These are phyloP conservation scores for Penicillium sp. DNA, from an alignment of 2,329 filamentous ascomycete species.

Conservation along the genomic window DNA sequence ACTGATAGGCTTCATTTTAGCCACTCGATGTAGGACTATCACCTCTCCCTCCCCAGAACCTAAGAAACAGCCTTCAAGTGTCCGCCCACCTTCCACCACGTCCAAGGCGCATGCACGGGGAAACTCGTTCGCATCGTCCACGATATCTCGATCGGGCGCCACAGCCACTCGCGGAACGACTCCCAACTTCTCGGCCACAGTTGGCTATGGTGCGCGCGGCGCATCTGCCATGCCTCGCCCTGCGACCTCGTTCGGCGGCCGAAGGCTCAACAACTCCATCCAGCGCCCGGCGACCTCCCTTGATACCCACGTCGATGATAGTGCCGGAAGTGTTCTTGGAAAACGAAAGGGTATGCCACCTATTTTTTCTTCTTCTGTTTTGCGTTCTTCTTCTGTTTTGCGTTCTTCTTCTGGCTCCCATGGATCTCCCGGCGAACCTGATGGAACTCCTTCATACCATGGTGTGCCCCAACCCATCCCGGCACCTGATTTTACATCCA, in stretches of 20 bases:
- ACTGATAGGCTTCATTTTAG: conserved; percentile 41
- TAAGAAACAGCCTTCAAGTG: conserved; percentile 25
- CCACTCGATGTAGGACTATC: conserved; percentile 51
- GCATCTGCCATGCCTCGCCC: conserved; percentile 49
- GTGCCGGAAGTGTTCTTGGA: conserved; percentile 37
- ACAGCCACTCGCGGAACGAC: conserved; percentile 48
- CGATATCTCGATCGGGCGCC: conserved; percentile 40
- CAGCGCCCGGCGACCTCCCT: conserved; percentile 45
- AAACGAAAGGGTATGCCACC: conserved; percentile 57
- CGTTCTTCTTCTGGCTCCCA: conserved; percentile 8
- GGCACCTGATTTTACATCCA: not conserved
- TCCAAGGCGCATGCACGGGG: conserved; percentile 42
- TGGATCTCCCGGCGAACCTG: conserved; percentile 5
- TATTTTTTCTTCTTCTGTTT: conserved; percentile 33
- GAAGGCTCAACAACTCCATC: conserved; percentile 48
- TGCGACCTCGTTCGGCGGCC: conserved; percentile 54
- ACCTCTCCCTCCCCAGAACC: conserved; percentile 52
- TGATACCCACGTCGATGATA: conserved; percentile 43
- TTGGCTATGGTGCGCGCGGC: conserved; percentile 56
- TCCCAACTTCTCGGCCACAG: conserved; percentile 58
- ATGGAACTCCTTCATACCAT: not conserved
- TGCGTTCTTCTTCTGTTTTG: conserved; percentile 16
- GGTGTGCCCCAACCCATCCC: not conserved
- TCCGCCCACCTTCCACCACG: conserved; percentile 41
- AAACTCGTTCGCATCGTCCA: conserved; percentile 38